These are phyloP conservation scores for Pichia sp. DNA, from an alignment of 1,139 yeast species.

Conservation along the genomic window DNA sequence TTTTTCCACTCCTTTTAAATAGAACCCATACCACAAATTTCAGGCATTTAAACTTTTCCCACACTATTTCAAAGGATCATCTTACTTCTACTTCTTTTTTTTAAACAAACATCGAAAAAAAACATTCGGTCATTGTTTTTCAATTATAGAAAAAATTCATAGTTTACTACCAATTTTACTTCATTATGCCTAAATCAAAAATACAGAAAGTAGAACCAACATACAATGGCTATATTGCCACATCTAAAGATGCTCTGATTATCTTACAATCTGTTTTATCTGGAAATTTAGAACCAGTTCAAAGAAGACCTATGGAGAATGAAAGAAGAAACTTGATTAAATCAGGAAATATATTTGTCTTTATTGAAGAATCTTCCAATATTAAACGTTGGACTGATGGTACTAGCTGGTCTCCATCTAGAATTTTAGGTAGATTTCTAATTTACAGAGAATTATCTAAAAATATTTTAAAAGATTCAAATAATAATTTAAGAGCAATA, in stretches of 20 bases:
- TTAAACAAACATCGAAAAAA: too few relatives aligned
- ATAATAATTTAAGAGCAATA: too few relatives aligned
- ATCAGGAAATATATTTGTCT: slow-evolving; percentile 80
- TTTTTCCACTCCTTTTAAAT: too few relatives aligned
- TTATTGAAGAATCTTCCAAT: slow-evolving; percentile 75
- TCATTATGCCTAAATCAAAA: slow-evolving; percentile 3
- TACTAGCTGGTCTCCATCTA: slow-evolving; percentile 83
- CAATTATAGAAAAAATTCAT: too few relatives aligned
- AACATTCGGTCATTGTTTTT: too few relatives aligned
- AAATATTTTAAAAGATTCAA: slow-evolving; percentile 22
- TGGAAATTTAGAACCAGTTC: slow-evolving; percentile 56
- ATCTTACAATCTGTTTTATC: slow-evolving; percentile 74
- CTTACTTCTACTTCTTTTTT: too few relatives aligned
- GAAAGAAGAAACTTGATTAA: slow-evolving; percentile 62
- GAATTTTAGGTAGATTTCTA: slow-evolving; percentile 77
- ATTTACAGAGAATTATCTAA: slow-evolving; percentile 76
- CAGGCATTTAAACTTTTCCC: too few relatives aligned
- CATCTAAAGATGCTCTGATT: slow-evolving; percentile 76
- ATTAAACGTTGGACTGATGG: slow-evolving; percentile 96
- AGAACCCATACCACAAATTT: too few relatives aligned
- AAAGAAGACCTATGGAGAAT: slow-evolving; percentile 75
- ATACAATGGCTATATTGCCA: slow-evolving; percentile 69
- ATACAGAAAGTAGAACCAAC: slow-evolving; percentile 37
- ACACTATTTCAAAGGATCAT: too few relatives aligned
- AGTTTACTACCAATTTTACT: too few relatives aligned